Evolutionary conservation across 768 basidiomycete genomes (phyloP).

Genomic region (Suillus americanus): DNA sequence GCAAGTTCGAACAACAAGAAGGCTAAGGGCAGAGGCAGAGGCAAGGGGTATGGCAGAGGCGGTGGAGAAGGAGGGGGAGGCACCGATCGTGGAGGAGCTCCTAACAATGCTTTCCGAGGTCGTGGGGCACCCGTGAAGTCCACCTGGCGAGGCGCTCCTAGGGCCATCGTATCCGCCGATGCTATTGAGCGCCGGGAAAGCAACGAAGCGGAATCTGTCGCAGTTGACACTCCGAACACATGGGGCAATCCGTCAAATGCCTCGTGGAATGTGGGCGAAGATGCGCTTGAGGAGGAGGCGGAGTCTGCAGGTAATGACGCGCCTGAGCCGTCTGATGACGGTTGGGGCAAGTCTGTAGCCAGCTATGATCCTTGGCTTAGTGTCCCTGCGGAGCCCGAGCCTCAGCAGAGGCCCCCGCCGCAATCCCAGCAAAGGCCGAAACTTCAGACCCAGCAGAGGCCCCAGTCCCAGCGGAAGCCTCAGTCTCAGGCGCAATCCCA

Average conservation of each 20-base stretch:
- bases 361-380: slow-evolving; percentile 24
- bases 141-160: slow-evolving; percentile 29
- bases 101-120: slow-evolving; percentile 22
- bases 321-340: slow-evolving; percentile 18
- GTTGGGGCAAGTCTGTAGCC: slow-evolving; percentile 24
- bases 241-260: slow-evolving; percentile 24
- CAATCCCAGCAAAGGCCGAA: too few species aligned
- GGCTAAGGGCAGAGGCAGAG: slow-evolving; percentile 7
- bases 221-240: slow-evolving; percentile 6
- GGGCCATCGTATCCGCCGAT: slow-evolving; percentile 25
- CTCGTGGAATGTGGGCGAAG: background rate
- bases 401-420: background rate
- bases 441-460: too few species aligned
- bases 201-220: background rate
- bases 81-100: slow-evolving; percentile 2
- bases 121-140: slow-evolving; percentile 31
- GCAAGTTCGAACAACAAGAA: slow-evolving; percentile 16
- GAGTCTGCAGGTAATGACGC: background rate
- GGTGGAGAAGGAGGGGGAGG: slow-evolving; percentile 7
- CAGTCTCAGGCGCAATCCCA: too few species aligned
- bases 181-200: slow-evolving; percentile 25
- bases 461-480: too few species aligned
- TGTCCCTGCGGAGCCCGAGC: background rate
- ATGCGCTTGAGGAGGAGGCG: slow-evolving; percentile 9
- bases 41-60: background rate